A percentile compares a stretch with the other conserved stretches of the same genome.
These are phyloP conservation scores for Tolypocladium paradoxum DNA, from an alignment of 2,329 filamentous ascomycete species.

Conservation along the genomic window DNA sequence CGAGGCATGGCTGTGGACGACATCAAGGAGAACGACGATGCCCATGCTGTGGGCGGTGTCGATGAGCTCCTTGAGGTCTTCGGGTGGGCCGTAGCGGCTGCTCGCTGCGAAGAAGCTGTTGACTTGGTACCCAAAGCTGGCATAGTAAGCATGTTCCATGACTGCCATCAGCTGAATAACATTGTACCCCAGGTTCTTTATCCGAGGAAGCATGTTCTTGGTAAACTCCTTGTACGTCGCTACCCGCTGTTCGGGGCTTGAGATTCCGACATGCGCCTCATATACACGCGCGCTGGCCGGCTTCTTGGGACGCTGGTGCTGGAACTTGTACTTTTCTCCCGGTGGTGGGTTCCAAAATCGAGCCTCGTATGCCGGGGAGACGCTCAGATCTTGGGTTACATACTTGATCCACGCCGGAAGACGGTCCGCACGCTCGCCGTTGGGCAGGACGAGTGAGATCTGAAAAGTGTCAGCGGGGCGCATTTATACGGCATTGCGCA, in stretches of 20 bases:
- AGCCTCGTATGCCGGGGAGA: slow-evolving; percentile 89
- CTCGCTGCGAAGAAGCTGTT: slow-evolving; percentile 98
- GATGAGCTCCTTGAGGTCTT: slow-evolving; percentile 92
- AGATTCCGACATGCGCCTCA: slow-evolving; percentile 98
- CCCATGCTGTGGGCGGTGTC: slow-evolving; percentile 90
- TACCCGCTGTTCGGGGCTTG: slow-evolving; percentile 77
- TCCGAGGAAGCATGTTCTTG: slow-evolving; percentile 78
- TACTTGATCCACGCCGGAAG: slow-evolving; percentile 96
- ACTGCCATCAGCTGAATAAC: slow-evolving; percentile 97
- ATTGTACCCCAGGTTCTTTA: slow-evolving; percentile 87
- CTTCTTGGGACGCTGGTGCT: slow-evolving; percentile 71
- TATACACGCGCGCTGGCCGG: slow-evolving; percentile 84
- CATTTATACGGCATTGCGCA: background rate
- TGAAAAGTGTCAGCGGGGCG: background rate
- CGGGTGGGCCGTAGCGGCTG: slow-evolving; percentile 85
- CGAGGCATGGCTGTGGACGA: slow-evolving; percentile 95
- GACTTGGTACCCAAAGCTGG: slow-evolving; percentile 96
- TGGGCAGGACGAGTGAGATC: slow-evolving; percentile 75
- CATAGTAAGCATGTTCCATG: slow-evolving; percentile 99
- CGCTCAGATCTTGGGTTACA: slow-evolving; percentile 81
- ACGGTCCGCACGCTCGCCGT: slow-evolving; percentile 72
- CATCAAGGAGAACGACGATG: slow-evolving; percentile 81
- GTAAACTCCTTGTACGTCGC: slow-evolving; percentile 98
- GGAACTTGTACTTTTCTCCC: slow-evolving; percentile 69
- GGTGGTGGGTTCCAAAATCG: slow-evolving; percentile 92